Evolutionary conservation across 23 red algal species (phyloP).

Genomic region (Gracilaria domingensis): DNA sequence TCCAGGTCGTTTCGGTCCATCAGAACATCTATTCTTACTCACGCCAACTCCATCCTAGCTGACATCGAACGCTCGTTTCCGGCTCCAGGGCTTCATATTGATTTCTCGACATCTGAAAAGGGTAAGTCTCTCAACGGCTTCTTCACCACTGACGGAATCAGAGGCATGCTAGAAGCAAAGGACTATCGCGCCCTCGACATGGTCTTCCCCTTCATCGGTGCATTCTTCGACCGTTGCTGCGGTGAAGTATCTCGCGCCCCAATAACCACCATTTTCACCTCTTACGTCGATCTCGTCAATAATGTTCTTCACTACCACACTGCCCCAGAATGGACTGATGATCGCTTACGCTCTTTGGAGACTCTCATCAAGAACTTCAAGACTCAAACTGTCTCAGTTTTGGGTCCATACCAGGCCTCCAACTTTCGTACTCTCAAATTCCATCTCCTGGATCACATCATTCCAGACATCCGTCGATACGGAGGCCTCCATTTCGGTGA

Average conservation of each 20-base stretch:
- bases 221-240: slow-evolving; percentile 34
- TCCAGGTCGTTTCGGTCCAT: slow-evolving; percentile 7
- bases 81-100: background rate
- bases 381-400: background rate
- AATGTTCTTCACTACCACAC: background rate
- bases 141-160: slow-evolving; percentile 26
- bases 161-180: slow-evolving; percentile 44
- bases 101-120: slow-evolving; percentile 19
- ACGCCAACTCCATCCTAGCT: background rate
- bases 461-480: background rate
- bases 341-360: background rate
- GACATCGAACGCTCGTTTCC: background rate
- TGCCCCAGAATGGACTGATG: background rate
- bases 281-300: slow-evolving; percentile 20
- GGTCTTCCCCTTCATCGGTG: slow-evolving; percentile 47
- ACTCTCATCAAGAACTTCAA: slow-evolving; percentile 11
- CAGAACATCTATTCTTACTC: background rate
- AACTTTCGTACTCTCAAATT: slow-evolving; percentile 7
- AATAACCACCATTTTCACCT: background rate
- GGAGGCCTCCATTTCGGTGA: slow-evolving; percentile 12
- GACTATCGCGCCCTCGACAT: slow-evolving; percentile 55
- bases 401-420: background rate
- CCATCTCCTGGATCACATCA: slow-evolving; percentile 33
- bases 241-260: slow-evolving; percentile 1
- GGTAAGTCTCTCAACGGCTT: background rate